Evolutionary conservation across 371 early-diverging fungal species (phyloP), one percentile per base, ranked within the genome.

Genomic region (Vavraia culicis): DNA sequence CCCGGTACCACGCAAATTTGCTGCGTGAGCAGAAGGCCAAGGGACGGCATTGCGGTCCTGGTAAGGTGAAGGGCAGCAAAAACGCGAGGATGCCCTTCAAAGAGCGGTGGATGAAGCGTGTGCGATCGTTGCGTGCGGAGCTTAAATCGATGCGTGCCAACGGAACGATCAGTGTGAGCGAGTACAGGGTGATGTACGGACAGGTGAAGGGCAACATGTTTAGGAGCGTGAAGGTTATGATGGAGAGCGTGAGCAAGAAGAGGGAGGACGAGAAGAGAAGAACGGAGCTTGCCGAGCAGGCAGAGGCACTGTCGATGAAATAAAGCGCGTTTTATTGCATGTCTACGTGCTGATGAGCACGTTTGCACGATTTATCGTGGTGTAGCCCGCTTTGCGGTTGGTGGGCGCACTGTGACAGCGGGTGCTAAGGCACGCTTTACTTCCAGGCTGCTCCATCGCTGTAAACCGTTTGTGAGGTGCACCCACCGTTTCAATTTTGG

Each of bases 151-250:
- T 94, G 82, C 77, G 93, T 56, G 88, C 84, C 69, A 73, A 81
- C 56, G 85, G 83, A 67, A 87, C 90, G 78, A 88, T 98, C 20
- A 62, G 49, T 40, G 32, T 71, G 85, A 90, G 78, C 77, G 81
- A 93, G 76, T 89, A 93, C 81, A 88, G 85, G 75, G 73, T 71
- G 64, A 78, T 90, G 47, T 91, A 93, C 80, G 72, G 86, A 68
- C 90, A 93, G 78, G 74, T 86, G 62, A 98, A 95, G 85, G 99
- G 95, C 82, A 93, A 90, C 76, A 83, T 86, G 59, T 98, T 93
- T 81, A 95, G 94, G 85, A 95, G 88, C 87, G 88, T 88, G 81
- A 85, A 88, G 71, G 88, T 88, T 67, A 73, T 98, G 62, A 87
- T 88, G 82, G 96, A 95, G 76, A 80, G 80, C 78, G 91, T 98